Percentiles rank a stretch among this genome's conserved stretches.
Evolutionary conservation across 768 basidiomycete species (phyloP).

Genomic region (Hortiboletus campestris): DNA sequence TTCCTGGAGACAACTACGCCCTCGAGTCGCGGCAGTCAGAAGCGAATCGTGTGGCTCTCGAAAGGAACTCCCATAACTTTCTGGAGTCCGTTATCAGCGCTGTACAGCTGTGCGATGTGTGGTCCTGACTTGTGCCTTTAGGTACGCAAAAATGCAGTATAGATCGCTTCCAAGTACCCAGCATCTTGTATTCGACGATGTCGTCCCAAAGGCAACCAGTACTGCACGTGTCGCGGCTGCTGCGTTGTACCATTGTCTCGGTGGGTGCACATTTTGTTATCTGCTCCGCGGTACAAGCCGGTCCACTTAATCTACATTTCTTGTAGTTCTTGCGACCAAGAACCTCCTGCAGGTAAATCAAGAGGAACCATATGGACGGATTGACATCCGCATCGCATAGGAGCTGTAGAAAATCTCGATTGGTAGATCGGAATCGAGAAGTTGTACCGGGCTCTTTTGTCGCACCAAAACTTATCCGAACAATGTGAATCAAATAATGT

Average conservation of each 20-base stretch:
- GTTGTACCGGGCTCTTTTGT: constrained; percentile 1
- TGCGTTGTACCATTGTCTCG: constrained; percentile 83
- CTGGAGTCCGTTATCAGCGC: constrained; percentile 53
- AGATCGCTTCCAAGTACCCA: constrained; percentile 51
- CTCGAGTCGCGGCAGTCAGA: constrained; percentile 56
- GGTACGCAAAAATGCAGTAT: constrained; percentile 77
- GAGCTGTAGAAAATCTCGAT: not conserved
- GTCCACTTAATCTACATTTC: not conserved
- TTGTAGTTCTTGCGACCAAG: constrained; percentile 73
- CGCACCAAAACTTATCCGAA: constrained; percentile 4
- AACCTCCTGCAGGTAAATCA: constrained; percentile 64
- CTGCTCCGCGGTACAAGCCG: not conserved
- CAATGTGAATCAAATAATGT: not conserved
- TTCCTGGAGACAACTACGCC: constrained; percentile 27
- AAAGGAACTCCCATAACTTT: constrained; percentile 78
- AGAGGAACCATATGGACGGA: constrained; percentile 52
- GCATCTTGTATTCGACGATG: constrained; percentile 57
- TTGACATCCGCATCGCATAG: constrained; percentile 43
- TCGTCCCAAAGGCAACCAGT: constrained; percentile 65
- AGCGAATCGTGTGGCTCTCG: constrained; percentile 55
- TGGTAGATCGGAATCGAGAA: not conserved
- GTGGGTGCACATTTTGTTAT: constrained; percentile 37
- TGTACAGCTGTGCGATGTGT: not conserved
- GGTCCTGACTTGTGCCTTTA: constrained; percentile 30
- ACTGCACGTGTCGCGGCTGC: constrained; percentile 77